A percentile compares a stretch with the other conserved stretches of the same genome.
phyloP scores from a whole-genome alignment of 257 asterid genomes.

The Petunia axillaris region DNA sequence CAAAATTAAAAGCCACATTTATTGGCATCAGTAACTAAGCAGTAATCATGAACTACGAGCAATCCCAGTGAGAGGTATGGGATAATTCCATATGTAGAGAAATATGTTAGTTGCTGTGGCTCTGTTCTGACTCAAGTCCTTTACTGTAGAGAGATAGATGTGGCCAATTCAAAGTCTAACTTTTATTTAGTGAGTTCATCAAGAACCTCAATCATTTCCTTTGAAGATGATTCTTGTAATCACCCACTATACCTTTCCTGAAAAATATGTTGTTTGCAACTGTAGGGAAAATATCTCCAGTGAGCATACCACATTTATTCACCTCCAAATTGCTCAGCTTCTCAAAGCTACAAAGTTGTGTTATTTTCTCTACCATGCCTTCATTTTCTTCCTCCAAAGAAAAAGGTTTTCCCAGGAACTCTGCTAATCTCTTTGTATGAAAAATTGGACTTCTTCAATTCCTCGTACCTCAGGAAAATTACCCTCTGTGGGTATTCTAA shows the following conservation, averaged over 20 bases:
- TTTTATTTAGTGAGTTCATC: slow-evolving; percentile 33
- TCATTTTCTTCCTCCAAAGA: slow-evolving; percentile 24
- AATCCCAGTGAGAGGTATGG: too few species aligned
- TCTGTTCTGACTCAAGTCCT: background rate
- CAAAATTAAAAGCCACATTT: background rate
- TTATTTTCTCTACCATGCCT: slow-evolving; percentile 24
- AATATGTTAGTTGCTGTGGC: background rate
- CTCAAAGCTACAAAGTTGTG: slow-evolving; percentile 38
- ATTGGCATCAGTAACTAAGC: background rate
- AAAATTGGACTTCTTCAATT: slow-evolving; percentile 30
- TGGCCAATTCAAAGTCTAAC: slow-evolving; percentile 18
- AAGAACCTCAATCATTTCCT: slow-evolving; percentile 32
- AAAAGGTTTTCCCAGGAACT: slow-evolving; percentile 32
- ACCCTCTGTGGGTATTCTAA: slow-evolving; percentile 29
- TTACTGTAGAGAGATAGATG: background rate
- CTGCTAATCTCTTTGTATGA: slow-evolving; percentile 28
- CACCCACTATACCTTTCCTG: slow-evolving; percentile 39
- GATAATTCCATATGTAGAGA: background rate
- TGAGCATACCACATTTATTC: slow-evolving; percentile 31
- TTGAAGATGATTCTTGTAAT: slow-evolving; percentile 35
- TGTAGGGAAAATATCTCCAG: background rate
- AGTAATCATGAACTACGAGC: background rate
- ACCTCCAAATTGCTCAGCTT: slow-evolving; percentile 38
- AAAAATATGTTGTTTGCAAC: slow-evolving; percentile 31
- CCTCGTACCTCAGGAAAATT: slow-evolving; percentile 31